Evolutionary conservation across 148 eudicot species (phyloP), one percentile per base, ranked within the genome.

Genomic region (Rhododendron molle): DNA sequence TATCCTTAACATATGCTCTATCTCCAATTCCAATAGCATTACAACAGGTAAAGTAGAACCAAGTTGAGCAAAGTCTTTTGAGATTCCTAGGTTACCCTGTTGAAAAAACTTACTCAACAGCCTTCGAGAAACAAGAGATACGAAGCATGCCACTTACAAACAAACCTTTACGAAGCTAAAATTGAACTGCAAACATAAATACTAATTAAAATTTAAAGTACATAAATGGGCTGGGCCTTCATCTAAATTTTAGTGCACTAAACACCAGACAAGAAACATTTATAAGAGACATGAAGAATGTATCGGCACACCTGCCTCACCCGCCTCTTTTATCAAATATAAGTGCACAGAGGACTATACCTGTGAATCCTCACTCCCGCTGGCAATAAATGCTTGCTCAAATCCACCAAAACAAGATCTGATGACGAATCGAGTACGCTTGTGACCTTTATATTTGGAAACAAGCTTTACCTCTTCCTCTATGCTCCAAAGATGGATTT

Each of bases 351-450:
- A 38, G 26, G 58, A 84, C 60, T 71, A 14, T 91, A 96, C 99
- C 98, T 95, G 97, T 67, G 99, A 95, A 85, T 96, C 98, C 90
- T 96, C 97, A 83, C 99, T 95, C 56, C 99, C 99, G 83, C 98
- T 94, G 81, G 98, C 97, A 88, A 96, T 92, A 87, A 96, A 96
- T 47, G 98, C 92, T 92, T 96, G 95, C 28, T 93, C 90, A 84
- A 91, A 88, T 77, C 99, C 98, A 85, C 99, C 99, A 83, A 96
- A 96, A 88, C 99, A 96, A 80, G 98, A 95, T 72, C 97, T 90
- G 50, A 96, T 88, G 5, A 96, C 38, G 83, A 94, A 95, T 18
- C 98, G 93, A 58, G 93, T 87, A 26, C 96, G 93, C 62, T 87
- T 96, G 84, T 94, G 98, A 58, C 99, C 99, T 91, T 91, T 93